Evolutionary conservation across 768 basidiomycete species (phyloP), one percentile per base, ranked within the genome.

Genomic region (Rhizopogon vinicolor): DNA sequence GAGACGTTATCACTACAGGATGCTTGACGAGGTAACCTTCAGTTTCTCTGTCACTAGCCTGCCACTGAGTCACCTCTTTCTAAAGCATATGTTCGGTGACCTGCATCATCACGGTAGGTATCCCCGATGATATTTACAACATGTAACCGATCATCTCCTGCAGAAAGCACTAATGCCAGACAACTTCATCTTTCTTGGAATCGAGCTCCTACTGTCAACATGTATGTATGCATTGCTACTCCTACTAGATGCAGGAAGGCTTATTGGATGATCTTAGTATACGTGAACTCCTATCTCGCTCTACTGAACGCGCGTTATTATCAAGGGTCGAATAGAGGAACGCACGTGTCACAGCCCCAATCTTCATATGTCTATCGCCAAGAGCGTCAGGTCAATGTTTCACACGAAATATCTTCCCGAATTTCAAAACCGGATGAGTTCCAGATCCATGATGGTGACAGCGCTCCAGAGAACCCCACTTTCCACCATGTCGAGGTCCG

Each of bases 261-360:
- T 41, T 13, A 39, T 44, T 25, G 2, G 10, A 33, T 10, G 29
- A 33, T 39, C 16, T 33, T 55, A 84, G 80, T 84, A 25, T 84
- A 83, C 59, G 69, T 79, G 13, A 83, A 83, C 58, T 79, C 82
- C 7, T 82, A 82, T 60, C 72, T 85, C 7, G 80, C 82, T 5
- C 73, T 68, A 14, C 42, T 44, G 6, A 44, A 44, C 10, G 42
- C 42, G 13, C 42, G 42, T 44, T 14, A 44, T 25, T 44, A 44
- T 7, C 31, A 8, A 33, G 31, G 8, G 31, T 33, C 22, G 6
- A 19, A 44, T 8, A 19, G 13, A 22, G n/a, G 42, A 19, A 1
- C 42, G 13, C 7, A 14, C 13, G 7, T 12, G 3, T 44, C 42
- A 25, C 42, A 44, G 25, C 7, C 1, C n/a, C 43, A 19, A 25